Percentiles rank a stretch among this genome's conserved stretches.
phyloP scores from a whole-genome alignment of 169 alveolate genomes.

The Plasmodium inui region DNA sequence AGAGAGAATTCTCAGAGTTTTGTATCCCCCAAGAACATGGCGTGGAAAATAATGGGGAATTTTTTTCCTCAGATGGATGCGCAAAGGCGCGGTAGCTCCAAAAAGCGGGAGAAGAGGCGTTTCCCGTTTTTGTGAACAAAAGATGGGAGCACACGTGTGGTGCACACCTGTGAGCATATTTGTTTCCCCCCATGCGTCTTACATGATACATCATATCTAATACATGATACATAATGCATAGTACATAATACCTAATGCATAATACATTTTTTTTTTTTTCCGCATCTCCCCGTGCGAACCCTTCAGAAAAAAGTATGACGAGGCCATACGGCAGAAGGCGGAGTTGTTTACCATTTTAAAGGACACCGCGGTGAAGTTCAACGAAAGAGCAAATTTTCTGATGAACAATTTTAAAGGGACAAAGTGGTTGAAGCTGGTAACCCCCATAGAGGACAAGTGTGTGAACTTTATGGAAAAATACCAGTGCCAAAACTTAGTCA shows the following conservation, averaged over 20 bases:
- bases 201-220: not conserved
- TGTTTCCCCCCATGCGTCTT: not conserved
- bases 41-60: not conserved
- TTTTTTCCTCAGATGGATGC: not conserved
- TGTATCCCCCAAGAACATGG: not conserved
- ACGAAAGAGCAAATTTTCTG: constrained; percentile 35
- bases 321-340: constrained; percentile 7
- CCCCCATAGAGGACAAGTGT: constrained; percentile 28
- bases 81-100: not conserved
- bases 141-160: not conserved
- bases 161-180: not conserved
- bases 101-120: not conserved
- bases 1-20: not conserved
- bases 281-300: not conserved
- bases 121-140: not conserved
- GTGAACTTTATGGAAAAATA: constrained; percentile 12
- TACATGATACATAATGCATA: no score
- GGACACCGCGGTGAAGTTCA: constrained; percentile 31
- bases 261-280: not conserved
- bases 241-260: no score
- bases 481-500: not conserved
- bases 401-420: constrained; percentile 31
- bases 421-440: constrained; percentile 34
- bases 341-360: constrained; percentile 27
- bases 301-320: constrained; percentile 39